A percentile compares a stretch with the other conserved stretches of the same genome.
Evolutionary conservation across 257 asterid species (phyloP).

Genomic region (Solanum clarkiae): DNA sequence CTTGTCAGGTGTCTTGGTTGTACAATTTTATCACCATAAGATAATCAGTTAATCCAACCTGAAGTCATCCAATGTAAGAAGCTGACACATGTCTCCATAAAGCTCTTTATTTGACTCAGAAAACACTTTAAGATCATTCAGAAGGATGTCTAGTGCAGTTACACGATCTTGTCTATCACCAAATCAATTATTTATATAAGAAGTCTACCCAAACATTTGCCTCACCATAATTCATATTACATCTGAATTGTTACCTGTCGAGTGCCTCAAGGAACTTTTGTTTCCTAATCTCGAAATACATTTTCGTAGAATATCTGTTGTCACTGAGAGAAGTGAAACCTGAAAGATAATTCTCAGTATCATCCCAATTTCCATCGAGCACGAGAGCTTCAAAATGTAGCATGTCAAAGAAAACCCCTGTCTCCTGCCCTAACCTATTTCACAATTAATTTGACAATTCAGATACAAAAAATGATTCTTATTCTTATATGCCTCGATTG

Average conservation of each 20-base stretch:
- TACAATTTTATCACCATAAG: not conserved
- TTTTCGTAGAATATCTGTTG: conserved; percentile 46
- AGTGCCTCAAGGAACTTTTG: conserved; percentile 76
- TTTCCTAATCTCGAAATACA: conserved; percentile 63
- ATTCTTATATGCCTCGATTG: not conserved
- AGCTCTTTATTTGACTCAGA: conserved; percentile 35
- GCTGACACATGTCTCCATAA: conserved; percentile 49
- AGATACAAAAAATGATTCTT: not conserved
- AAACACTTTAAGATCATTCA: conserved; percentile 57
- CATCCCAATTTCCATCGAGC: conserved; percentile 41
- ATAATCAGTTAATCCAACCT: conserved; percentile 26
- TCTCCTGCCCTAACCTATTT: conserved; percentile 67
- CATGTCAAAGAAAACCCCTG: conserved; percentile 52
- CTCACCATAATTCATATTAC: not conserved
- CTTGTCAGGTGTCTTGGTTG: not conserved
- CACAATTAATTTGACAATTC: not conserved
- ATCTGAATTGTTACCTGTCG: conserved; percentile 34
- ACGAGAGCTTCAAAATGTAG: conserved; percentile 41
- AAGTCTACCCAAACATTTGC: not conserved
- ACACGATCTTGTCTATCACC: conserved; percentile 36
- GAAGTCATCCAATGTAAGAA: conserved; percentile 51
- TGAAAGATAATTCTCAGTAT: conserved; percentile 48
- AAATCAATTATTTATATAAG: not conserved
- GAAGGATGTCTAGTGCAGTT: conserved; percentile 49
- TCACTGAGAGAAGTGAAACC: conserved; percentile 39